Conservation (phyloP, 441 rosid species). For the Raphanus hybrid region DNA sequence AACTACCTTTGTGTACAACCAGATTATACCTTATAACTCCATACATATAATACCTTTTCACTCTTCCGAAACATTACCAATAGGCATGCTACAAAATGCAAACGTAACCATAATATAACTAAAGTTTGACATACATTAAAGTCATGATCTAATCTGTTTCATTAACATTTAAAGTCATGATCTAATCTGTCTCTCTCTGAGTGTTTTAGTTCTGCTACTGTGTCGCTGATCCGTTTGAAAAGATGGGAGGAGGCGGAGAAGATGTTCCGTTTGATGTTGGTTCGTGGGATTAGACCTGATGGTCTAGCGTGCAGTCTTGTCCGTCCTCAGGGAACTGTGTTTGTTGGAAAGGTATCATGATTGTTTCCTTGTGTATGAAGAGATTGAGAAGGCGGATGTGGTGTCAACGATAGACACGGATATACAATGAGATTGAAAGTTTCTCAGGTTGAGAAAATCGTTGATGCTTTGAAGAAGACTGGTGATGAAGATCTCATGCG, state of each 20-base stretch:
- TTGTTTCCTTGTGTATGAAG: slow-evolving; percentile 54
- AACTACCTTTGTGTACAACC: no score
- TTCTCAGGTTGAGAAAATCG: slow-evolving; percentile 48
- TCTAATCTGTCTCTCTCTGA: slow-evolving; percentile 48
- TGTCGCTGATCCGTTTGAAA: slow-evolving; percentile 54
- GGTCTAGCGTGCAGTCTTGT: slow-evolving; percentile 68
- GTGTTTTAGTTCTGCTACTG: slow-evolving; percentile 66
- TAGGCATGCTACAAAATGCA: no score
- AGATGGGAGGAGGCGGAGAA: slow-evolving; percentile 64
- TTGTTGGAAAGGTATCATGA: slow-evolving; percentile 54
- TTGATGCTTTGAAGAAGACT: slow-evolving; percentile 50
- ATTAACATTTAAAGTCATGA: no score
- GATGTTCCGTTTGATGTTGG: slow-evolving; percentile 57
- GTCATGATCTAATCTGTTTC: no score
- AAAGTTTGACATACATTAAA: no score
- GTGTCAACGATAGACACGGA: slow-evolving; percentile 62
- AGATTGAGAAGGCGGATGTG: slow-evolving; percentile 56
- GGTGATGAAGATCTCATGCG: slow-evolving; percentile 54
- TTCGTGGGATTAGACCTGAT: slow-evolving; percentile 62
- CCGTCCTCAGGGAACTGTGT: slow-evolving; percentile 70
- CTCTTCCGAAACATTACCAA: no score
- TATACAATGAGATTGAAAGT: slow-evolving; percentile 49
- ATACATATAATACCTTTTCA: no score
- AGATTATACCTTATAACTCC: no score
- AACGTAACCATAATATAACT: no score